Conservation (phyloP, 2,329 filamentous ascomycete genomes). For the Nothomitra cinnamomea region DNA sequence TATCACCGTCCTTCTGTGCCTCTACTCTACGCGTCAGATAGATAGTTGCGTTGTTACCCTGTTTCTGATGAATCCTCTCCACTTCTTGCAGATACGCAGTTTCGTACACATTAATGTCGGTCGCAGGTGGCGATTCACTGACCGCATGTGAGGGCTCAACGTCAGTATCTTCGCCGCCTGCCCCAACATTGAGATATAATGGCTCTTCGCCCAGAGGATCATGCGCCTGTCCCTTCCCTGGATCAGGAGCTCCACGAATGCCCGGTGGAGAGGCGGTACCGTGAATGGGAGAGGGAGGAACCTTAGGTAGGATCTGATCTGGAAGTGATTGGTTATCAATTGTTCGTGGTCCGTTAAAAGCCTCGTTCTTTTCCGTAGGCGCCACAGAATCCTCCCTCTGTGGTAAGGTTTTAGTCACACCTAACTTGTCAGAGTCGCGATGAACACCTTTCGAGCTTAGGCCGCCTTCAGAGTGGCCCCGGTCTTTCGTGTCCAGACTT, state of each 20-base stretch:
- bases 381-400: neutral
- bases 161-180: slow-evolving; percentile 32
- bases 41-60: slow-evolving; percentile 34
- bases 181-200: slow-evolving; percentile 61
- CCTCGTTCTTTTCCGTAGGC: neutral
- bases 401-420: slow-evolving; percentile 4
- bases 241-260: slow-evolving; percentile 10
- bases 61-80: slow-evolving; percentile 43
- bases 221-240: slow-evolving; percentile 44
- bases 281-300: neutral
- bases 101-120: slow-evolving; percentile 80
- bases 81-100: slow-evolving; percentile 73
- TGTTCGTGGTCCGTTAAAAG: slow-evolving; percentile 4
- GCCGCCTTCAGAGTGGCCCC: slow-evolving; percentile 29
- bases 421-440: slow-evolving; percentile 17
- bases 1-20: neutral
- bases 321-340: slow-evolving; percentile 18
- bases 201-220: slow-evolving; percentile 44
- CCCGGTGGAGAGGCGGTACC: neutral
- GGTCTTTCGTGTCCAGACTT: slow-evolving; percentile 34
- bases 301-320: slow-evolving; percentile 17
- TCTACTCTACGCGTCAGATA: slow-evolving; percentile 36
- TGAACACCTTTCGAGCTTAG: slow-evolving; percentile 38
- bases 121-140: slow-evolving; percentile 69
- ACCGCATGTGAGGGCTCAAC: slow-evolving; percentile 33